Conservation (phyloP, 352 stramenopile genomes). For the Pythium sukuiense region DNA sequence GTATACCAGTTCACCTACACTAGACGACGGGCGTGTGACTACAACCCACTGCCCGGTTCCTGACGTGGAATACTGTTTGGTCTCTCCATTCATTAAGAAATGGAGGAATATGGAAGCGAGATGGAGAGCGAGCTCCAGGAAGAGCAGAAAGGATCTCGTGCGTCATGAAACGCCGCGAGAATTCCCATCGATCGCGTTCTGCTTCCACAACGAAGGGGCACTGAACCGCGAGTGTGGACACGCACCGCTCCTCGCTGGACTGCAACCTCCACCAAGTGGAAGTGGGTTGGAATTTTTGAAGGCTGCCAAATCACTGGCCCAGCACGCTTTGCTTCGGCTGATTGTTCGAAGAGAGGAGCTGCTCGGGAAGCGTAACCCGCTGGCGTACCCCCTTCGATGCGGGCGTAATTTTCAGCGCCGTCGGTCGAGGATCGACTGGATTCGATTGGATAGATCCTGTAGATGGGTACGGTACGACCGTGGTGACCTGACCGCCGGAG, state of each 20-base stretch:
- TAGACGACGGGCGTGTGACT: too few species aligned
- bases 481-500: neutral
- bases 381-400: too few species aligned
- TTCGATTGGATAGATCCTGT: neutral
- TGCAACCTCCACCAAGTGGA: too few species aligned
- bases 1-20: too few species aligned
- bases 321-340: too few species aligned
- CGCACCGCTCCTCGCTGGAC: neutral
- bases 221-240: slow-evolving; percentile 1
- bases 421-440: neutral
- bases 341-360: too few species aligned
- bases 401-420: neutral
- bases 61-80: too few species aligned
- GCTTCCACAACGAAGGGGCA: neutral
- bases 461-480: neutral
- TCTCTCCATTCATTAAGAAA: too few species aligned
- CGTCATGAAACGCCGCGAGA: neutral
- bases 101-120: too few species aligned
- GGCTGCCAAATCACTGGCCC: slow-evolving; percentile 18
- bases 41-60: too few species aligned
- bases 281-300: slow-evolving; percentile 11
- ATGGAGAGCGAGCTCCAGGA: too few species aligned
- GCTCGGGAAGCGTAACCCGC: neutral
- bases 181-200: too few species aligned
- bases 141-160: neutral